Evolutionary conservation across 1,284 basidiomycete species (phyloP), one percentile per base, ranked within the genome.

Genomic region (Ceratorhiza oryzae-sativae): DNA sequence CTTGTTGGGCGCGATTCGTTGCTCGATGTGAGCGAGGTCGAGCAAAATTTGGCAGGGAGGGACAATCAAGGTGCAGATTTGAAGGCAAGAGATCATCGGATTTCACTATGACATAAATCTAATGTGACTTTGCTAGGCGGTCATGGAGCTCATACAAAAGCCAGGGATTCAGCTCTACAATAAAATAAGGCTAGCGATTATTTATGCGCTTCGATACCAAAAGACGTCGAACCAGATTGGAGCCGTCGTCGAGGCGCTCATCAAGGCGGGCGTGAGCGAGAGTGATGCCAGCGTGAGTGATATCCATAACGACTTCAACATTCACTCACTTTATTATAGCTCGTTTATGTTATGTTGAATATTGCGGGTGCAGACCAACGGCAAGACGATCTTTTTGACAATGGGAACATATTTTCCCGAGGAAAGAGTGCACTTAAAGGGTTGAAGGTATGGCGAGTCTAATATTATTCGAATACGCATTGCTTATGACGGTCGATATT

Each of bases 331-430:
- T 51, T 45, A 45, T 4, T 73, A 3, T 76, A 95, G 93, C 85
- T 99, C 71, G 95, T 99, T 6, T 97, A 98, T 80, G 93, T 94
- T 32, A 87, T 96, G 75, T 83, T 99, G 73, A 97, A 98, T 77
- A 88, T 97, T 70, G 94, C 97, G 0, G 97, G 97, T 41, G 89
- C 94, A 1, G 97, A 99, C 79, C 94, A 98, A 78, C 87, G 97
- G 34, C 97, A 99, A 82, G 97, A 98, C 78, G 97, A 99, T 81
- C 83, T 99, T 58, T 99, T 99, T 79, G 95, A 94, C 51, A 98
- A 94, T 71, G 96, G 98, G 79, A 96, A 95, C 49, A 84, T 99
- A 71, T 90, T 99, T 75, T 94, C 94, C 1, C 91, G 97, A 78
- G 97, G 97, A 5, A 92, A 95, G 73, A 95, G 92, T 41, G 97